Conservation (phyloP, 116 monocot genomes). For the Papilionanthe hybrid region DNA sequence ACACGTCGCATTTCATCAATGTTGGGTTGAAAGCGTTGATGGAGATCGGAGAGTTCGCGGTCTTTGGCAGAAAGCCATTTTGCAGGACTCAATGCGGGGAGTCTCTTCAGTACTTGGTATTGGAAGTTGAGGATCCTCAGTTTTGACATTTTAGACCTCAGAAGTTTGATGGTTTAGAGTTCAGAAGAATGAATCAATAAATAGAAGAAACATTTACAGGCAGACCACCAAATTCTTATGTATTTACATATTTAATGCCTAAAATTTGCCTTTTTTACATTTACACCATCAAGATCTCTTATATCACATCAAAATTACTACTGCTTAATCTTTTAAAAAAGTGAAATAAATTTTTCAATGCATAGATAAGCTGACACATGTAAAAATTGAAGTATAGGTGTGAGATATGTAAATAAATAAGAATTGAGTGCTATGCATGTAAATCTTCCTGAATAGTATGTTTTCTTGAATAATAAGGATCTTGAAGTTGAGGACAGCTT, state of each 20-base stretch:
- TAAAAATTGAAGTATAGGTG: too few relatives aligned
- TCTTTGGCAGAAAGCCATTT: slow-evolving; percentile 27
- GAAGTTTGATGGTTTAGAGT: background rate
- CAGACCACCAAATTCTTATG: too few relatives aligned
- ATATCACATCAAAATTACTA: too few relatives aligned
- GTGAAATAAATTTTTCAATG: too few relatives aligned
- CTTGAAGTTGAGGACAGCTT: background rate
- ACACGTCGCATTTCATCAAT: slow-evolving; percentile 53
- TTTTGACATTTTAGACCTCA: slow-evolving; percentile 28
- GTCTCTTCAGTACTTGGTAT: slow-evolving; percentile 28
- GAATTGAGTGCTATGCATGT: too few relatives aligned
- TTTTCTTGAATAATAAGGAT: background rate
- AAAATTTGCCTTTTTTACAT: too few relatives aligned
- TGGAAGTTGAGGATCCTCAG: slow-evolving; percentile 40
- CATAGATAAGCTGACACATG: too few relatives aligned
- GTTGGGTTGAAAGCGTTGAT: slow-evolving; percentile 32
- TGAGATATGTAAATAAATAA: too few relatives aligned
- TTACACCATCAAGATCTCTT: too few relatives aligned
- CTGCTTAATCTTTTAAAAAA: too few relatives aligned
- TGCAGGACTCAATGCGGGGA: slow-evolving; percentile 3
- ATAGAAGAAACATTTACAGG: background rate
- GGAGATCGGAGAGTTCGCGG: slow-evolving; percentile 40
- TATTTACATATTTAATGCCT: too few relatives aligned
- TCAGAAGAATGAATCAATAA: background rate
- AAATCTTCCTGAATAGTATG: background rate